These are phyloP conservation scores for Cylindrotheca closterium DNA, from an alignment of 108 stramenopile genomes.

Conservation along the genomic window DNA sequence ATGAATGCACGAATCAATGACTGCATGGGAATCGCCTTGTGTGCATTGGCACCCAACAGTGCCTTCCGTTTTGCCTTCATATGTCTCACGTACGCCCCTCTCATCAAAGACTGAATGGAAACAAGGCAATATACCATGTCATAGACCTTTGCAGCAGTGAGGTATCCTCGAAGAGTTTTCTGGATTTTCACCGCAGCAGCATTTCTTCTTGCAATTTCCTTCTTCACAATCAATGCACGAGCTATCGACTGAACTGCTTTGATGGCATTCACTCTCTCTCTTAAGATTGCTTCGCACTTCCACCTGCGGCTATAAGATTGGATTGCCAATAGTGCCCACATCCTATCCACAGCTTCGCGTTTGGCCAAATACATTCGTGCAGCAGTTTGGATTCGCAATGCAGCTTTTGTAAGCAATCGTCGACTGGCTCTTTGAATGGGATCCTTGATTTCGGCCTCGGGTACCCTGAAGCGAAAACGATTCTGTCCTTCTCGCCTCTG, in stretches of 20 bases:
- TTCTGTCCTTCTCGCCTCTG: conserved; percentile 7
- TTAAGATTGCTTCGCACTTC: conserved; percentile 57
- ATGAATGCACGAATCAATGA: conserved; percentile 46
- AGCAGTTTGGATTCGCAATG: conserved; percentile 78
- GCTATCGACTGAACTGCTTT: conserved; percentile 60
- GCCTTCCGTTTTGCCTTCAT: conserved; percentile 27
- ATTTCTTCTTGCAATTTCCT: conserved; percentile 48
- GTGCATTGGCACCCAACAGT: not conserved
- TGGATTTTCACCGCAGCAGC: conserved; percentile 69
- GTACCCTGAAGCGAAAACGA: conserved; percentile 28
- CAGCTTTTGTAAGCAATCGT: conserved; percentile 70
- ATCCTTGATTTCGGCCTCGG: conserved; percentile 60
- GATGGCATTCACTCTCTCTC: conserved; percentile 52
- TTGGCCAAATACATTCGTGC: conserved; percentile 68
- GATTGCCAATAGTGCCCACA: conserved; percentile 75
- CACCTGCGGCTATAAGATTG: conserved; percentile 78
- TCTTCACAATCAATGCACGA: conserved; percentile 68
- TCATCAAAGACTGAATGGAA: conserved; percentile 57
- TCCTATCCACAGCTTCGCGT: conserved; percentile 59
- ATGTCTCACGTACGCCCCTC: conserved; percentile 35
- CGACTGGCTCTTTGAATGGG: conserved; percentile 81
- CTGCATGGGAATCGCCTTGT: conserved; percentile 34
- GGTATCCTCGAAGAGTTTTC: conserved; percentile 62
- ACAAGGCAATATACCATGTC: conserved; percentile 64
- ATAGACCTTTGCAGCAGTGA: conserved; percentile 58